Evolutionary conservation across 78 protist species (phyloP).

Genomic region (Bigelowiella natans): DNA sequence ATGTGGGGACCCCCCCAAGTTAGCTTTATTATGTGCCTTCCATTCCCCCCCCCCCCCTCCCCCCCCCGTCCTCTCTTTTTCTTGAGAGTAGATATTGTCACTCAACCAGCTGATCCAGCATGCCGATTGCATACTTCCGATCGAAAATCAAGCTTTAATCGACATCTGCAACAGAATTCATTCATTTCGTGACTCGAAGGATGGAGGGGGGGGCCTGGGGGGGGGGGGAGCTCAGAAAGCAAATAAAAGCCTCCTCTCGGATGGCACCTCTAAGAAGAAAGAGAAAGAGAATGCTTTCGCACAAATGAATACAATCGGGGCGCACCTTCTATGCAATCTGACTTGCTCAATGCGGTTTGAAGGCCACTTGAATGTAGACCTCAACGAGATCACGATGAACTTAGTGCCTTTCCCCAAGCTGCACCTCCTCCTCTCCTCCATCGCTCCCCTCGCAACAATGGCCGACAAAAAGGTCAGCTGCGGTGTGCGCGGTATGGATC

Average conservation of each 20-base stretch:
- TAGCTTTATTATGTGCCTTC: too few species aligned
- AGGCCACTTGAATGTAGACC: slow-evolving; percentile 71
- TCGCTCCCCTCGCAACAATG: slow-evolving; percentile 45
- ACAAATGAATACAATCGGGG: slow-evolving; percentile 61
- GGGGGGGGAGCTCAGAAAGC: neutral
- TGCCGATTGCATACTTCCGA: slow-evolving; percentile 51
- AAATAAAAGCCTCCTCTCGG: neutral
- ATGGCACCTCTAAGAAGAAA: neutral
- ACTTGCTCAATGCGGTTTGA: slow-evolving; percentile 40
- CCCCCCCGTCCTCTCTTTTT: too few species aligned
- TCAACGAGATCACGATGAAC: slow-evolving; percentile 65
- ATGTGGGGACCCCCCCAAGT: too few species aligned
- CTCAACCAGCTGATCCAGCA: slow-evolving; percentile 33
- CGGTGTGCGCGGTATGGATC: slow-evolving; percentile 10
- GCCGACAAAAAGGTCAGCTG: neutral
- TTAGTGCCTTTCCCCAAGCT: slow-evolving; percentile 67
- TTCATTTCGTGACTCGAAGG: neutral
- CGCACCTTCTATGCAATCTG: slow-evolving; percentile 41
- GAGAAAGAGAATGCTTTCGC: slow-evolving; percentile 38
- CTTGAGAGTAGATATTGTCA: slow-evolving; percentile 10
- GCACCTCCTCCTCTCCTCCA: slow-evolving; percentile 46
- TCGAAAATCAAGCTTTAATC: slow-evolving; percentile 55
- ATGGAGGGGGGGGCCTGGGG: neutral
- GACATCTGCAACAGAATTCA: slow-evolving; percentile 7
- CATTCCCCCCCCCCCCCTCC: too few species aligned